Evolutionary conservation across 2,329 filamentous ascomycete genomes (phyloP).

Genomic region (Colletotrichum sp.): DNA sequence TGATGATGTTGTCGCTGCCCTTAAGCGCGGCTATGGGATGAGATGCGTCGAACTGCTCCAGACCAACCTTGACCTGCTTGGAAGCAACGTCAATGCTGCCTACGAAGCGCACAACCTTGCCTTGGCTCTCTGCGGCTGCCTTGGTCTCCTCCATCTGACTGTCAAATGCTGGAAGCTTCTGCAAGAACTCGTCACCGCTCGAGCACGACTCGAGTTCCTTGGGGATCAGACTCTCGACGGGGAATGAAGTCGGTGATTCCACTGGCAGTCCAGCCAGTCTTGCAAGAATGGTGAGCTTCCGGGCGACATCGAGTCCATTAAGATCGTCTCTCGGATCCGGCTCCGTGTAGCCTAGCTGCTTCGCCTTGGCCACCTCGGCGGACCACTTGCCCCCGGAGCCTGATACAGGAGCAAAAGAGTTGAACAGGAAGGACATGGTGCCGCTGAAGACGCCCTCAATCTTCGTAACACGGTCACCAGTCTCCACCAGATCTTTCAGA

Average conservation of each 20-base stretch:
- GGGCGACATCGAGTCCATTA: constrained; percentile 89
- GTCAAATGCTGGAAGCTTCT: constrained; percentile 81
- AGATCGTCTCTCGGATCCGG: constrained; percentile 86
- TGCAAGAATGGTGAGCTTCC: constrained; percentile 94
- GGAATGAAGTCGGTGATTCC: constrained; percentile 85
- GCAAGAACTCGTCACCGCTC: constrained; percentile 86
- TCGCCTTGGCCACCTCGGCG: constrained; percentile 88
- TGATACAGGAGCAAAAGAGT: constrained; percentile 86
- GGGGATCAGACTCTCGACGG: constrained; percentile 92
- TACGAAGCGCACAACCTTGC: constrained; percentile 93
- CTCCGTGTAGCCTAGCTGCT: constrained; percentile 91
- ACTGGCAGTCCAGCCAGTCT: constrained; percentile 83
- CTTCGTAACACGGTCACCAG: constrained; percentile 87
- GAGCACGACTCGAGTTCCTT: constrained; percentile 78
- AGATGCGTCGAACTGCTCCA: constrained; percentile 86
- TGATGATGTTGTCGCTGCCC: constrained; percentile 98
- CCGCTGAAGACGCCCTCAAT: constrained; percentile 98
- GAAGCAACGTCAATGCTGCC: constrained; percentile 88
- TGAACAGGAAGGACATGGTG: constrained; percentile 98
- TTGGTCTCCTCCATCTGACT: constrained; percentile 89
- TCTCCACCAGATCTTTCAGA: constrained; percentile 90
- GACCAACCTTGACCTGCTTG: constrained; percentile 85
- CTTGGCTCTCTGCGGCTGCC: constrained; percentile 80
- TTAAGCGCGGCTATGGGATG: constrained; percentile 94
- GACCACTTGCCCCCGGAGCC: constrained; percentile 84